Evolutionary conservation across 306 rosid species (phyloP), one percentile per base, ranked within the genome.

Genomic region (Vigna mungo): DNA sequence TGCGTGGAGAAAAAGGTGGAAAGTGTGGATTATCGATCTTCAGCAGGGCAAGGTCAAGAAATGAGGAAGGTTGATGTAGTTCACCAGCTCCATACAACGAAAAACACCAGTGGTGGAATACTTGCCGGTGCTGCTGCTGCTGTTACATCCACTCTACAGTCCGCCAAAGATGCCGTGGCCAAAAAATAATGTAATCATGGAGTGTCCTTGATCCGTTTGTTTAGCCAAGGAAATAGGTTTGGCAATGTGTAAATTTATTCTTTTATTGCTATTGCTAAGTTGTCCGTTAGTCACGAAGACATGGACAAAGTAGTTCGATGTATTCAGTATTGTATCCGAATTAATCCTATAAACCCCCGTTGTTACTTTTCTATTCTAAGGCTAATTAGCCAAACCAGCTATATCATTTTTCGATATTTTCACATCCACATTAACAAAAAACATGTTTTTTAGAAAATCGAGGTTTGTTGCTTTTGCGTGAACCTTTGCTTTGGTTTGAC

Each of bases 81-180:
- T 78, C 96, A 89, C 78, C 76, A 86, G 39, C 34, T 79, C 15
- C 89, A 84, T 78, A 68, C 82, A 3, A 54, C 88, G 34, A 30
- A 30, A 0, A 71, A 58, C 14, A 84, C 88, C 20, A 81, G 85
- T 36, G 92, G 90, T 11, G 88, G 90, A 21, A 84, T 89, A 32
- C 77, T 93, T 76, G 78, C 89, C 1, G 53, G 69, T 14, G 89
- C 95, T 2, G 93, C 90, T 0, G 90, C 88, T 0, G 87, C 90
- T 0, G 90, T 82, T 4, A 80, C 81, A 1, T 49, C 84, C 68
- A 75, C 97, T 53, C 77, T 91, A 52, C 78, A 89, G 54, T 86
- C 96, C 0, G 88, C 90, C 61, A 86, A 82, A 83, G 93, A 89
- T 21, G 89, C 92, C 62, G 21, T 84, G 43, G 79, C 90, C 2